Conservation (phyloP, 352 stramenopile species). For the Pythium brachiatum region DNA sequence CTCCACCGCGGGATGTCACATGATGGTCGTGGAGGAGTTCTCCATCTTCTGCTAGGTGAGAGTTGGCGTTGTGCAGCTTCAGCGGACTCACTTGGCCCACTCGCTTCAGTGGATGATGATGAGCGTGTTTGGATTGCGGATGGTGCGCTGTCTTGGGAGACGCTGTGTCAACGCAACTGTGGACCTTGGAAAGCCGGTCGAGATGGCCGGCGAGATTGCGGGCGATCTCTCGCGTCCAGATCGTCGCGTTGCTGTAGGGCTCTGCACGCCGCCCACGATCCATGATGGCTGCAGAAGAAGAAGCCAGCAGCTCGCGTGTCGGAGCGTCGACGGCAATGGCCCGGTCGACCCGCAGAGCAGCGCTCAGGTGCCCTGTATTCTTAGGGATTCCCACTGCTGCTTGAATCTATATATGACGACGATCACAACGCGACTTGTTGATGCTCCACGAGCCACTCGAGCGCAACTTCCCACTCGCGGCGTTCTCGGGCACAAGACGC, state of each 20-base stretch:
- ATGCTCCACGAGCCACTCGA: constrained; percentile 38
- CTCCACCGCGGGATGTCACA: not conserved
- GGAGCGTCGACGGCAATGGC: too few relatives aligned
- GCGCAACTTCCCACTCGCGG: constrained; percentile 34
- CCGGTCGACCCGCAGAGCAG: too few relatives aligned
- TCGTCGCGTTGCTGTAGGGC: constrained; percentile 73
- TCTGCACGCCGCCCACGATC: constrained; percentile 67
- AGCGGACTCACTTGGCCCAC: constrained; percentile 41
- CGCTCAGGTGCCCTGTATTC: constrained; percentile 7
- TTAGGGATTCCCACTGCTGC: constrained; percentile 2
- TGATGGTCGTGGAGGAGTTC: not conserved
- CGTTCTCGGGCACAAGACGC: constrained; percentile 30
- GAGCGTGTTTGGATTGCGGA: constrained; percentile 43
- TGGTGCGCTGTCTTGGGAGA: constrained; percentile 56
- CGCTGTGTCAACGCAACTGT: constrained; percentile 69
- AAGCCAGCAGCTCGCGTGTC: too few relatives aligned
- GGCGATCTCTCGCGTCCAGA: constrained; percentile 73
- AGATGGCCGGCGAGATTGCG: constrained; percentile 68
- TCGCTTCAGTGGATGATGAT: constrained; percentile 30
- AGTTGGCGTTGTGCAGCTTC: constrained; percentile 31
- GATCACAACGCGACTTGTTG: constrained; percentile 2
- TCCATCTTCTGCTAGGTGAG: constrained; percentile 9
- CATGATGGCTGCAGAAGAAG: constrained; percentile 30
- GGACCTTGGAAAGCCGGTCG: constrained; percentile 60
- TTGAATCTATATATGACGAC: constrained; percentile 4